Evolutionary conservation across 2,329 filamentous ascomycete genomes (phyloP), one percentile per base, ranked within the genome.

Genomic region (Apiospora kogelbergensis): DNA sequence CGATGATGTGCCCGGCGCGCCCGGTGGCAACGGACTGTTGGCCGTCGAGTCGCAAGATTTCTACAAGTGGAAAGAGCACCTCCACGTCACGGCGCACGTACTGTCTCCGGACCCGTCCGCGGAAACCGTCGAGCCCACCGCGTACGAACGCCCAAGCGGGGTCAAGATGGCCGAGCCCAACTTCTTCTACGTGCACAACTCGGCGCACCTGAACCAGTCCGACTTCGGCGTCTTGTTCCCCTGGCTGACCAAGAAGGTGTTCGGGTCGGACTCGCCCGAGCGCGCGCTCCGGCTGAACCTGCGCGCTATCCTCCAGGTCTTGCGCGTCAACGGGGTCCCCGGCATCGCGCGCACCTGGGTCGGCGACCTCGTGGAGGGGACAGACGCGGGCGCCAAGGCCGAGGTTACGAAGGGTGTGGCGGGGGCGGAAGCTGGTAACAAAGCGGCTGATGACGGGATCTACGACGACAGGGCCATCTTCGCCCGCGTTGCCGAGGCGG

Each of bases 221-320:
- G 94, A 97, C 76, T 97, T 96, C 74, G 94, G 92, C 44, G 82
- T 96, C 30, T 81, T 97, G 26, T 97, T 97, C 76, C 93, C 93
- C 0, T 92, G 90, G 86, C 74, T 90, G 63, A 89, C 87, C 10
- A 86, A 84, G 74, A 85, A 83, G 72, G 84, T 90, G 10, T 88
- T 90, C 72, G 83, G 84, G 1, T 85, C 86, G 0, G 84, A 86
- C 63, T 82, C 88, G 66, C 89, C 89, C 0, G 88, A 89, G 75
- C 83, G 88, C 15, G 84, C 86, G 0, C 77, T 91, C 65, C 83
- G 87, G 24, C 80, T 91, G 2, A 91, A 91, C 71, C 79, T 88
- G 4, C 82, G 89, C 1, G 88, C 89, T 1, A 80, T 86, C 30
- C 78, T 90, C 65, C 88, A 91, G 77, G 77, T 89, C 6, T 73